phyloP scores from a whole-genome alignment of 2,329 filamentous ascomycete species.

The Trichoderma citrinoviride region DNA sequence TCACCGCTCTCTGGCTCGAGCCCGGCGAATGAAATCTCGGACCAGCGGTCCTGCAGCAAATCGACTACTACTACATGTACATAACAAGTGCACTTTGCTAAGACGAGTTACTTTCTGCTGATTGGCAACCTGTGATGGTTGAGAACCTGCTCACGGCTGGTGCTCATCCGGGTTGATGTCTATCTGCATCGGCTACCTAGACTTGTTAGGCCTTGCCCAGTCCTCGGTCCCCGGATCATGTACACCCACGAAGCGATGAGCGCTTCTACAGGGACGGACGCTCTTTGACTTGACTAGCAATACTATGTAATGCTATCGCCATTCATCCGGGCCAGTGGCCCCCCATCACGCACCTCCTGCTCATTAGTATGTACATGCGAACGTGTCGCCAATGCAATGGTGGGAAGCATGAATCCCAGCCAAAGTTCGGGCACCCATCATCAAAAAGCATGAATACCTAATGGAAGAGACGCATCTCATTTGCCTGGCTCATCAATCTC shows the following conservation, averaged over 20 bases:
- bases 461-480: neutral
- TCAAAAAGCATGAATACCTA: neutral
- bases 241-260: too few species aligned
- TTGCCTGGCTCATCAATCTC: neutral
- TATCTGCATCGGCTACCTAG: too few species aligned
- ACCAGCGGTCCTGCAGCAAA: constrained; percentile 1
- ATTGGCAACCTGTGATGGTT: neutral
- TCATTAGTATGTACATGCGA: neutral
- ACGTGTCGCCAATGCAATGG: neutral
- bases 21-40: neutral
- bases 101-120: neutral
- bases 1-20: constrained; percentile 1
- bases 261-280: too few species aligned
- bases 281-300: too few species aligned
- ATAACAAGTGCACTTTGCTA: neutral
- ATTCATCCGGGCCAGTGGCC: neutral
- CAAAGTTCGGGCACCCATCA: neutral
- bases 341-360: neutral
- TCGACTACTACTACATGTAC: neutral
- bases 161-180: too few species aligned
- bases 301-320: too few species aligned
- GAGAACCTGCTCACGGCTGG: too few species aligned
- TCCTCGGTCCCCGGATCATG: too few species aligned
- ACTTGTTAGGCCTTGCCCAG: too few species aligned
- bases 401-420: neutral